Evolutionary conservation across 177 flowering plant genomes (phyloP).

Genomic region (Vitis hybrid): DNA sequence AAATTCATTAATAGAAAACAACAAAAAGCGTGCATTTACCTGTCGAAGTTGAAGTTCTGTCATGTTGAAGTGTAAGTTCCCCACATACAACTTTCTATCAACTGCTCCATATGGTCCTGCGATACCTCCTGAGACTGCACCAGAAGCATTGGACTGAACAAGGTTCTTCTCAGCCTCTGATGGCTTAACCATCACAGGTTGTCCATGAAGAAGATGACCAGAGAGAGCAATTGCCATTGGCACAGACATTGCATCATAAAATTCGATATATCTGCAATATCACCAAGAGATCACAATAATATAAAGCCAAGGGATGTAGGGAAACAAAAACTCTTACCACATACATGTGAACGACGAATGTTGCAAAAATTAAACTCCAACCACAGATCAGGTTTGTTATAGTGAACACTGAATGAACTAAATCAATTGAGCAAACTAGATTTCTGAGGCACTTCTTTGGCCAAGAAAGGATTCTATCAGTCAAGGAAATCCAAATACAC

Average conservation of each 20-base stretch:
- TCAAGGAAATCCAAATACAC: no score
- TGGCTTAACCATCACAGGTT: constrained; percentile 97
- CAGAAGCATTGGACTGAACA: constrained; percentile 74
- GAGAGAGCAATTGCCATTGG: constrained; percentile 98
- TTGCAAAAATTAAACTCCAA: background rate
- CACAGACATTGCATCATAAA: constrained; percentile 92
- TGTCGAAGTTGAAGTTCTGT: constrained; percentile 82
- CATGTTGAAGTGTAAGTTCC: constrained; percentile 93
- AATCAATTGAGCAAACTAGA: no score
- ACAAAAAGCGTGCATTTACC: constrained; percentile 31
- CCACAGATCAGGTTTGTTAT: no score
- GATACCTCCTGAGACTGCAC: constrained; percentile 48
- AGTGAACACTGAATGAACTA: no score
- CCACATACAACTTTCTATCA: constrained; percentile 90
- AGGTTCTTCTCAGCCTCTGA: constrained; percentile 99
- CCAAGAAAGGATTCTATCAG: no score
- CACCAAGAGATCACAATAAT: constrained; percentile 12
- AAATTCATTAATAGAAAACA: background rate
- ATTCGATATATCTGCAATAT: constrained; percentile 81
- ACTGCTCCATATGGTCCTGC: constrained; percentile 77
- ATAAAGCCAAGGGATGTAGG: constrained; percentile 25
- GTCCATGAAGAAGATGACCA: constrained; percentile 84
- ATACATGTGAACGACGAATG: background rate
- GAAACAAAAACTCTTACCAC: constrained; percentile 33
- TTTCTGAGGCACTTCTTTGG: no score